Evolutionary conservation across 345 rosid genomes (phyloP).

Genomic region (Salix suchowensis): DNA sequence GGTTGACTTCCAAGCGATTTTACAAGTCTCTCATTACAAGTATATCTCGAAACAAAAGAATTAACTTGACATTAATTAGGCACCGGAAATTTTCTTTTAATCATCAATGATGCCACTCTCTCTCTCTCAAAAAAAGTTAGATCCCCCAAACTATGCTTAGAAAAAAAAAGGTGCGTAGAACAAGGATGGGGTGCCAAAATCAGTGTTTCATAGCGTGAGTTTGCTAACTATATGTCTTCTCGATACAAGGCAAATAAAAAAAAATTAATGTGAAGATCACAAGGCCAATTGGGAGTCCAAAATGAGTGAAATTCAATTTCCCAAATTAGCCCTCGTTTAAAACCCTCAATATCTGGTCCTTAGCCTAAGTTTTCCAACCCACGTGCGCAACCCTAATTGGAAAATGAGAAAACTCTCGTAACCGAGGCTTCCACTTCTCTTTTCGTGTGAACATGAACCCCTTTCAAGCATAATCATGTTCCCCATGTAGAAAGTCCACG

Average conservation of each 20-base stretch:
- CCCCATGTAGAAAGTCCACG: slow-evolving; percentile 21
- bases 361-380: background rate
- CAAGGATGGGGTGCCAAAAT: background rate
- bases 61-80: background rate
- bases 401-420: slow-evolving; percentile 39
- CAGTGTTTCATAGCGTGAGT: background rate
- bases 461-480: slow-evolving; percentile 9
- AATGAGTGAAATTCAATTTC: slow-evolving; percentile 23
- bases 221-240: slow-evolving; percentile 23
- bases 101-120: background rate
- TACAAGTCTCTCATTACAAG: background rate
- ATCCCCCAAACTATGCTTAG: too few relatives aligned
- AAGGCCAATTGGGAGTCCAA: slow-evolving; percentile 21
- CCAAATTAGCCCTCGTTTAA: slow-evolving; percentile 9
- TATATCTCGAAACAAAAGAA: background rate
- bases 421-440: slow-evolving; percentile 20
- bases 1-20: background rate
- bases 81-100: background rate
- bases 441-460: background rate
- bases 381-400: background rate
- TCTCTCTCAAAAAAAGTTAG: too few relatives aligned
- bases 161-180: background rate
- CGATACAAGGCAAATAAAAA: slow-evolving; percentile 10
- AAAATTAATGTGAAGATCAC: slow-evolving; percentile 25
- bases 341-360: slow-evolving; percentile 2